These are phyloP conservation scores for Inosperma sp. DNA, from an alignment of 768 basidiomycete species.

Conservation along the genomic window DNA sequence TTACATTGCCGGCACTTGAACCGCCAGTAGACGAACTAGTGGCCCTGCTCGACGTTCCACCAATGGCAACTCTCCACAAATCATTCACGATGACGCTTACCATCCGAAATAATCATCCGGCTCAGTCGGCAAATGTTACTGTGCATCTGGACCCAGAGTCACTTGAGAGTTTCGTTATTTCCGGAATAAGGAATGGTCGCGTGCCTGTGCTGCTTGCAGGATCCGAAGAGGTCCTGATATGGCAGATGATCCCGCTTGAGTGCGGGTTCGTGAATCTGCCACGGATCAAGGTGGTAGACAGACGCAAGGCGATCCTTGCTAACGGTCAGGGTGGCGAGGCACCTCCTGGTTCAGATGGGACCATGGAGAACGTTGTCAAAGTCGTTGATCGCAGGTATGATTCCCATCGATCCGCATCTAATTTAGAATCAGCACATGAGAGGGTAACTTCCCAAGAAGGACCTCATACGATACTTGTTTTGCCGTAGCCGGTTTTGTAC, in stretches of 20 bases:
- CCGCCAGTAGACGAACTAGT: constrained; percentile 60
- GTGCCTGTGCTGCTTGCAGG: constrained; percentile 73
- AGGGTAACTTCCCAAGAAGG: neutral
- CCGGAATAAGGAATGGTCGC: constrained; percentile 64
- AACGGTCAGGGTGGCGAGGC: constrained; percentile 26
- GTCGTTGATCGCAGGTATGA: constrained; percentile 52
- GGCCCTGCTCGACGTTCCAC: constrained; percentile 60
- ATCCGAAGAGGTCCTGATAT: constrained; percentile 57
- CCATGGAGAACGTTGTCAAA: constrained; percentile 45
- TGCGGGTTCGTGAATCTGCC: constrained; percentile 67
- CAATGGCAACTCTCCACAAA: constrained; percentile 58
- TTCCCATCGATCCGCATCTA: constrained; percentile 16
- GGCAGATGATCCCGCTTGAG: constrained; percentile 70
- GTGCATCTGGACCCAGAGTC: constrained; percentile 68
- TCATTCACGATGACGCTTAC: constrained; percentile 52
- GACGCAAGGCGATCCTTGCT: constrained; percentile 37
- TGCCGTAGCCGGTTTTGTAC: constrained; percentile 8
- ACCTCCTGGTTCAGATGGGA: constrained; percentile 40
- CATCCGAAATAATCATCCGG: constrained; percentile 61
- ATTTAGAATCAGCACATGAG: constrained; percentile 10
- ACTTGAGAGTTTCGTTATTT: constrained; percentile 71
- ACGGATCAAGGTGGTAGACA: constrained; percentile 51
- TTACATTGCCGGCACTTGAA: constrained; percentile 57
- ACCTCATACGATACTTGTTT: constrained; percentile 10
- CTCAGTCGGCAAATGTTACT: constrained; percentile 62